Percentiles rank a stretch among this genome's conserved stretches.
Conservation (phyloP, 1,284 basidiomycete species). For the Agaricales sp. region DNA sequence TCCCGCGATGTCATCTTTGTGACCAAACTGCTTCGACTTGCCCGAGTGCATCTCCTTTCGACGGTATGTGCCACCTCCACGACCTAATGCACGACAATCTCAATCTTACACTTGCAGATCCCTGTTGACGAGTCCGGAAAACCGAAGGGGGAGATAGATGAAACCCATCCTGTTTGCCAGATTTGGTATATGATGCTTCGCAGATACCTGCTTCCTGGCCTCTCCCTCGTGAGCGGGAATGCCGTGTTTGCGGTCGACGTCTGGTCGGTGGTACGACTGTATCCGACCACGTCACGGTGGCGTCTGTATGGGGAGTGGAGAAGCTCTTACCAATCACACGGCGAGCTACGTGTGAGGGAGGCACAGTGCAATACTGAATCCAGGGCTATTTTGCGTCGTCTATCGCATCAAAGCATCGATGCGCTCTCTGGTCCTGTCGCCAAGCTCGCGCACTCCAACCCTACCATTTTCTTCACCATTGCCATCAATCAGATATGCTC, state of each 20-base stretch:
- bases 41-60: conserved; percentile 23
- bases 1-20: conserved; percentile 61
- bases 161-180: conserved; percentile 38
- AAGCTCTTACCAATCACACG: conserved; percentile 58
- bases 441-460: conserved; percentile 91
- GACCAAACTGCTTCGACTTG: conserved; percentile 42
- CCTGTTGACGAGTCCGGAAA: conserved; percentile 34
- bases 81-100: too few relatives aligned
- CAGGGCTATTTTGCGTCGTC: conserved; percentile 71
- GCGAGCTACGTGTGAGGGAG: conserved; percentile 62
- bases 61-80: conserved; percentile 15
- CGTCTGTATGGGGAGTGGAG: conserved; percentile 95
- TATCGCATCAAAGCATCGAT: conserved; percentile 78
- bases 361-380: conserved; percentile 70
- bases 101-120: conserved; percentile 21
- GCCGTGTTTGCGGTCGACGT: conserved; percentile 82
- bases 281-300: conserved; percentile 77
- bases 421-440: conserved; percentile 82
- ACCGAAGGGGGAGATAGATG: conserved; percentile 40
- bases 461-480: conserved; percentile 83
- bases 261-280: conserved; percentile 77
- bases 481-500: conserved; percentile 93
- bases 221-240: conserved; percentile 79
- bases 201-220: conserved; percentile 75
- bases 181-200: conserved; percentile 84